A percentile compares a stretch with the other conserved stretches of the same genome.
phyloP scores from a whole-genome alignment of 805 yeast species.

The Wickerhamomyces alni region DNA sequence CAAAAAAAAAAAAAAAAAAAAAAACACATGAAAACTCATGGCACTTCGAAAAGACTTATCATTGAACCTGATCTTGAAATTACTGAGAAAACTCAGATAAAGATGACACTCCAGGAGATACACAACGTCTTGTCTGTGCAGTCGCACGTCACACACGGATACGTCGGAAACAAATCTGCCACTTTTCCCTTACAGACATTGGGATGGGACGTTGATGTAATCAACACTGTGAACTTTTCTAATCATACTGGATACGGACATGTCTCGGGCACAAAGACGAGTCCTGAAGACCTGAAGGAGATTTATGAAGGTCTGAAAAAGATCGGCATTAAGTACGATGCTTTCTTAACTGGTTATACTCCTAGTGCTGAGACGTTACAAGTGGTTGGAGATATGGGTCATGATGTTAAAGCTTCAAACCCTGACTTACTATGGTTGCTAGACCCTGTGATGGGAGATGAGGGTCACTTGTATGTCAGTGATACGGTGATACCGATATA shows the following conservation, averaged over 20 bases:
- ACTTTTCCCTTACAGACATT: slow-evolving; percentile 81
- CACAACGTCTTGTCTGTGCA: slow-evolving; percentile 50
- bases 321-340: slow-evolving; percentile 48
- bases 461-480: slow-evolving; percentile 62
- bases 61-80: too few species aligned
- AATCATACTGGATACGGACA: slow-evolving; percentile 87
- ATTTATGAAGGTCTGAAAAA: slow-evolving; percentile 51
- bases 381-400: slow-evolving; percentile 35
- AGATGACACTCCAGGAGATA: neutral
- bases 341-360: slow-evolving; percentile 73
- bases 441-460: slow-evolving; percentile 83
- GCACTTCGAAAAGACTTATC: too few species aligned
- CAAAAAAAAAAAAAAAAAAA: too few species aligned
- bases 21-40: too few species aligned
- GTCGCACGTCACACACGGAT: slow-evolving; percentile 93
- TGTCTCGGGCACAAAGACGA: slow-evolving; percentile 52
- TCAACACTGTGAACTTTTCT: slow-evolving; percentile 84
- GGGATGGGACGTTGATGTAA: slow-evolving; percentile 90
- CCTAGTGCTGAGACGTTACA: slow-evolving; percentile 43
- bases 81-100: too few species aligned
- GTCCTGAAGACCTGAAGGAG: slow-evolving; percentile 38
- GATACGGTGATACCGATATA: slow-evolving; percentile 56
- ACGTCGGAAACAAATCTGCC: slow-evolving; percentile 90
- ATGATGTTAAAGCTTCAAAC: slow-evolving; percentile 28
- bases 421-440: slow-evolving; percentile 45